Evolutionary conservation across 805 yeast genomes (phyloP), one percentile per base, ranked within the genome.

Genomic region (Kuraishia ogatae): DNA sequence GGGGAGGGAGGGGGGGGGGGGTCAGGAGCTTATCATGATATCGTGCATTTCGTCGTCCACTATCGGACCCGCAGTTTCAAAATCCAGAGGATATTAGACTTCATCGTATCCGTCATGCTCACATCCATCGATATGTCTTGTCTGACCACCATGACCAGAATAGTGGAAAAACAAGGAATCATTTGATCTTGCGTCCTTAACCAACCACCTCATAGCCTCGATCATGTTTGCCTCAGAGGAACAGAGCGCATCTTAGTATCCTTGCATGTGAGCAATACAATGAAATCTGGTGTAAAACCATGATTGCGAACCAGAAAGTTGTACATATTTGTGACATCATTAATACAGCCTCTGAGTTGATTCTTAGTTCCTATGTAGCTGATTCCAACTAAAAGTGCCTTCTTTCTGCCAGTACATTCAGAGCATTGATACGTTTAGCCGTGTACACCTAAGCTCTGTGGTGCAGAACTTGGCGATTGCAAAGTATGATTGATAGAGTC

Each of bases 91-190:
- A 57, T 70, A 69, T 50, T 69, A 69, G 53, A 70, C 66, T 62
- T 70, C 73, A 56, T 70, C 74, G 55, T 53, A 61, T n/a, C 73
- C 74, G 56, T 66, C 69, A 1, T 58, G 63, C 54, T 70, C 74
- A 54, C 69, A 72, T 24, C 73, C 73, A 55, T 70, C 73, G 35
- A 71, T 64, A 66, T 89, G 96, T 51, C 73, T 69, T 3, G 83
- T 80, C 63, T 83, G 87, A 1, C 94, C 90, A 29, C 96, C 96
- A 65, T 89, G 96, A 7, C 96, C 94, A 0, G 94, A 86, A 65
- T 85, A 89, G 66, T 89, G 96, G 76, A 89, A 82, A 61, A 89
- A 84, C 52, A 89, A 68, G 8, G 90, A 80, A 69, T 89, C 96
- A 61, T 89, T 87, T 17, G 94, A 85, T 60, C 71, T 74, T 0